Percentiles rank a stretch among this genome's conserved stretches.
Conservation (phyloP, 768 basidiomycete species). For the Pulveroboletus frians region DNA sequence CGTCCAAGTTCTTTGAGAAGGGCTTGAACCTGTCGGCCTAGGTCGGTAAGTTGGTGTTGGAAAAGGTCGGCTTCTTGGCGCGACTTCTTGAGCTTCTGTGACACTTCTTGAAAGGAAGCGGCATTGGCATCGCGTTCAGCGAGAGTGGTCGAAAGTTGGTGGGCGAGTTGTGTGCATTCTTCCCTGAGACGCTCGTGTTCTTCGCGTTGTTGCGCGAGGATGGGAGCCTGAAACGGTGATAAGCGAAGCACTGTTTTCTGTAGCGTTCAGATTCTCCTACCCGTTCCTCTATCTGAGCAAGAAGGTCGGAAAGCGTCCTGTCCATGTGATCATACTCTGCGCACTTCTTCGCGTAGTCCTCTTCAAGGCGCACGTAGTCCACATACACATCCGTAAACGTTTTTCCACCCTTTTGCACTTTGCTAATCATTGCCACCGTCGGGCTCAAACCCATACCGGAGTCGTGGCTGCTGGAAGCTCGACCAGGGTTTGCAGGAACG, state of each 20-base stretch:
- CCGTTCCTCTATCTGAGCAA: constrained; percentile 88
- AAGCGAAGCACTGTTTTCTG: not conserved
- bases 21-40: constrained; percentile 77
- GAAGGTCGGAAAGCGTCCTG: constrained; percentile 68
- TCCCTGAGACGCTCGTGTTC: constrained; percentile 83
- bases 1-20: constrained; percentile 77
- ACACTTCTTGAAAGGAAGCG: constrained; percentile 49
- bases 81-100: constrained; percentile 57
- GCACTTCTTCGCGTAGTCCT: constrained; percentile 70
- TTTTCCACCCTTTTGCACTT: constrained; percentile 75
- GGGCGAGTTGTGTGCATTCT: constrained; percentile 75
- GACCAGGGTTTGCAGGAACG: constrained; percentile 38
- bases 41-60: constrained; percentile 72
- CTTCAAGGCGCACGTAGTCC: constrained; percentile 83
- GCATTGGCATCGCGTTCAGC: constrained; percentile 68
- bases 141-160: constrained; percentile 71
- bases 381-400: constrained; percentile 93
- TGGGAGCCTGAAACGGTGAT: constrained; percentile 60
- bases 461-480: constrained; percentile 37
- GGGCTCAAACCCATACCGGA: constrained; percentile 71
- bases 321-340: constrained; percentile 85
- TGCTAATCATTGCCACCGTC: constrained; percentile 81
- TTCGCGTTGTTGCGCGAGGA: constrained; percentile 81
- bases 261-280: constrained; percentile 33
- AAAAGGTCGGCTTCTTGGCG: constrained; percentile 62